These are phyloP conservation scores for Antarctomyces pellizariae DNA, from an alignment of 495 filamentous ascomycete species.

Conservation along the genomic window DNA sequence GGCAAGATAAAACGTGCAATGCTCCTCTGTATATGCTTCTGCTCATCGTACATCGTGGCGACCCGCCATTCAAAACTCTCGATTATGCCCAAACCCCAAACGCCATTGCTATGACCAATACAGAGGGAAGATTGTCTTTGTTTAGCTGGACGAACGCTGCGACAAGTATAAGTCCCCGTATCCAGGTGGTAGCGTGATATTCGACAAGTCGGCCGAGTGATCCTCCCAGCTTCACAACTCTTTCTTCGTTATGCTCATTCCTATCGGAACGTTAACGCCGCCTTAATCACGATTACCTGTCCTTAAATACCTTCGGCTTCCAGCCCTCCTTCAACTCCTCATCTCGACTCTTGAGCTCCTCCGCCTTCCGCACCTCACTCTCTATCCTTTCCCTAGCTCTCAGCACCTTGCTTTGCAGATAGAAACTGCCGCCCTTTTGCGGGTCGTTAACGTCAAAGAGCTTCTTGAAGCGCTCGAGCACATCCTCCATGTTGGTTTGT, in stretches of 20 bases:
- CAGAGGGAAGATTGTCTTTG: constrained; percentile 14
- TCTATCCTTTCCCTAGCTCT: constrained; percentile 82
- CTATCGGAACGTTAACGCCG: constrained; percentile 4
- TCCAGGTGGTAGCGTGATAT: constrained; percentile 1
- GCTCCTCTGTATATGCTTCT: too few species aligned
- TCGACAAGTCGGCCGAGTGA: constrained; percentile 3
- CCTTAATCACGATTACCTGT: constrained; percentile 26
- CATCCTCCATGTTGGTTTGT: constrained; percentile 48
- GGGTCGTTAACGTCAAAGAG: constrained; percentile 89
- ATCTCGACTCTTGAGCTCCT: constrained; percentile 26
- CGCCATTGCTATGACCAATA: constrained; percentile 14
- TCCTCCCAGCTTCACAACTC: constrained; percentile 1
- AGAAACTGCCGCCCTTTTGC: constrained; percentile 88
- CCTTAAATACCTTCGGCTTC: constrained; percentile 89
- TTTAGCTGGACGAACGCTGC: neutral
- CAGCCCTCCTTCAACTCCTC: constrained; percentile 63
- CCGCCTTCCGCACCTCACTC: constrained; percentile 36
- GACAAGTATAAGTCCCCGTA: neutral
- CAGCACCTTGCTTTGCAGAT: constrained; percentile 89
- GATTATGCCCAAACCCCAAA: constrained; percentile 10
- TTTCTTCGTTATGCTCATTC: neutral
- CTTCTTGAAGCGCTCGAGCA: constrained; percentile 77
- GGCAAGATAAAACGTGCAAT: too few species aligned
- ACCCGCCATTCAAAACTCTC: too few species aligned
- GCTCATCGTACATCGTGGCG: too few species aligned